These are phyloP conservation scores for Cladosporium sp. DNA, from an alignment of 2,329 filamentous ascomycete genomes.

Conservation along the genomic window DNA sequence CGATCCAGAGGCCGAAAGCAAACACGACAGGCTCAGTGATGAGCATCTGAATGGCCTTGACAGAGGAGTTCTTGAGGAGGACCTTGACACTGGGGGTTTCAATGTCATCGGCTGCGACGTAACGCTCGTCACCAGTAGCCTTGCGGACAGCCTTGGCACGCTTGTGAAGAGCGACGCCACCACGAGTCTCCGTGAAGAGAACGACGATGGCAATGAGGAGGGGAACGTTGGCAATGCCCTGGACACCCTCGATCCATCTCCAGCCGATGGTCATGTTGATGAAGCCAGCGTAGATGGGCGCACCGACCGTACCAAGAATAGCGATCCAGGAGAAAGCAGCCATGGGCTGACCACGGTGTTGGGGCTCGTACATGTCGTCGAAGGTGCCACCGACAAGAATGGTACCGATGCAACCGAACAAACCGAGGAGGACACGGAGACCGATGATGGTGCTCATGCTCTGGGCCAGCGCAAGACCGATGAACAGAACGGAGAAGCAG, in stretches of 20 bases:
- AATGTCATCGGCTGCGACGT: slow-evolving; percentile 54
- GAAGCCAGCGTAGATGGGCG: slow-evolving; percentile 58
- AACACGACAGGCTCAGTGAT: slow-evolving; percentile 54
- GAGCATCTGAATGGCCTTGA: slow-evolving; percentile 55
- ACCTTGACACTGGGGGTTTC: slow-evolving; percentile 52
- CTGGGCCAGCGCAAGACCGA: slow-evolving; percentile 51
- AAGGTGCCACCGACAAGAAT: slow-evolving; percentile 55
- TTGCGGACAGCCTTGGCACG: slow-evolving; percentile 53
- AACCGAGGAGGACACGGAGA: slow-evolving; percentile 50
- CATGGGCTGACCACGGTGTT: slow-evolving; percentile 51
- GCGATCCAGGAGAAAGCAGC: slow-evolving; percentile 53
- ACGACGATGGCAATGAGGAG: slow-evolving; percentile 49
- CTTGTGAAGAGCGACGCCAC: slow-evolving; percentile 48
- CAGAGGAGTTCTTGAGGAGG: slow-evolving; percentile 52
- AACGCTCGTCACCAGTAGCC: slow-evolving; percentile 45
- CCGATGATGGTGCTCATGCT: slow-evolving; percentile 54
- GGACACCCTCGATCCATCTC: slow-evolving; percentile 59
- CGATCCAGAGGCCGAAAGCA: slow-evolving; percentile 55
- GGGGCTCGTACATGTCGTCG: slow-evolving; percentile 52
- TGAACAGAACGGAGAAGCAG: slow-evolving; percentile 52
- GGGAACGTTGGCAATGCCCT: slow-evolving; percentile 55
- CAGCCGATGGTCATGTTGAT: slow-evolving; percentile 56
- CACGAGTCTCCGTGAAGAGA: slow-evolving; percentile 40
- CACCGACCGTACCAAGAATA: slow-evolving; percentile 55
- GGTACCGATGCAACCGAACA: slow-evolving; percentile 54